Evolutionary conservation across 2,329 filamentous ascomycete species (phyloP).

Genomic region (Penicillium sp.): DNA sequence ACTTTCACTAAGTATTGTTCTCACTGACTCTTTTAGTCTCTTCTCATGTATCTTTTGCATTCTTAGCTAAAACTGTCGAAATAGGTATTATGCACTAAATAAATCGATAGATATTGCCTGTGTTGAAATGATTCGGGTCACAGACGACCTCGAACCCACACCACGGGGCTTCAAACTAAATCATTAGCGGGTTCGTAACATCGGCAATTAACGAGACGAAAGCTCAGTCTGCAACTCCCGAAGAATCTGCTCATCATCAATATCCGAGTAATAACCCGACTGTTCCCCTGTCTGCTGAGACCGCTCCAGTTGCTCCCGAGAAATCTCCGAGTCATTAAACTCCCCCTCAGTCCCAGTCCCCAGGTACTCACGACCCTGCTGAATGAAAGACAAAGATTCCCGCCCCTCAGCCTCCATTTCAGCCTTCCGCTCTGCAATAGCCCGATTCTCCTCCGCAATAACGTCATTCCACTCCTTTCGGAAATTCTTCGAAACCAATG

Average conservation of each 20-base stretch:
- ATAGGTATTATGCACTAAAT: too few relatives aligned
- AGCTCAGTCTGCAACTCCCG: not conserved
- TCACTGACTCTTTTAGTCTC: too few relatives aligned
- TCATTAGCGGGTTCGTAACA: not conserved
- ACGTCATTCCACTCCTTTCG: not conserved
- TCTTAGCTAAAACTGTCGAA: too few relatives aligned
- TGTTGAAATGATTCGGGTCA: too few relatives aligned
- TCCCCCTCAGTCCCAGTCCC: not conserved
- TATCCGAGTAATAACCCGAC: not conserved
- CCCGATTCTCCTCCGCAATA: not conserved
- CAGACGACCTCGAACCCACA: not conserved
- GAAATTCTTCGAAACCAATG: not conserved
- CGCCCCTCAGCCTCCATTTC: not conserved
- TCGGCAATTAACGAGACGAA: not conserved
- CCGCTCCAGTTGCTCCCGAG: not conserved
- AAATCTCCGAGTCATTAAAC: not conserved
- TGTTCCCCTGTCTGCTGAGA: not conserved
- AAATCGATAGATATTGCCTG: too few relatives aligned
- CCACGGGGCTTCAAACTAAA: not conserved
- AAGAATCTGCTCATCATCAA: not conserved
- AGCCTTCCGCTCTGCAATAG: not conserved
- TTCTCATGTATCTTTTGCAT: too few relatives aligned
- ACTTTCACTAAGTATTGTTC: too few relatives aligned
- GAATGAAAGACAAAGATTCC: not conserved
- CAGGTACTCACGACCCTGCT: not conserved